Base-by-base conservation (phyloP, 2,329 filamentous ascomycete genomes). In the Thelonectria olida region DNA sequence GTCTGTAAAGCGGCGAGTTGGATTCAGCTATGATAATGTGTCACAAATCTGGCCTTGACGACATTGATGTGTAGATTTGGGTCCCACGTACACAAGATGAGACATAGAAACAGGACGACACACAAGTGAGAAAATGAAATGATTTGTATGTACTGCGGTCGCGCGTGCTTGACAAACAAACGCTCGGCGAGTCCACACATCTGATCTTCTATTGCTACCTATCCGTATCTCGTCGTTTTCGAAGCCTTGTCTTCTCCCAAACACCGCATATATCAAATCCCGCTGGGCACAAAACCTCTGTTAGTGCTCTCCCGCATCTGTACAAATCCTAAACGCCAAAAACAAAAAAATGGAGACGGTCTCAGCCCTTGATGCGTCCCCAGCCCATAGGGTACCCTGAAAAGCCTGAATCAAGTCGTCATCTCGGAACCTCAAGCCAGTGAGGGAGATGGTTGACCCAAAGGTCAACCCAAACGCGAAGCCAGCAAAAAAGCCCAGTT, bases 341-440 rank as follows among this genome's bases (percentile, higher is more conserved):
- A 38, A 55, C n/a, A n/a, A 49, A 62, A 49, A 48, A 28, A 39
- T 63, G 77, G 81, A 83, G 82, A 83, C 81, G 69, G 59, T 76
- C 78, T 85, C 84, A 86, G 84, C 84, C 80, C 84, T 86, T 86
- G 84, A 85, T 81, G 61, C 70, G 77, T 80, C 81, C 77, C 77
- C 75, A 67, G 53, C 64, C 70, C 67, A 48, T 74, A 65, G 74
- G 67, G 28, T 62, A 58, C 70, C 62, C 52, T 62, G 42, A 71
- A 72, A 73, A 72, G 67, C 69, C 72, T 62, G 61, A 49, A 62
- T 39, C 44, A 59, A 61, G 58, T 58, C 61, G 38, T 70, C 54
- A 58, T 62, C 34, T 36, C 28, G 39, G 39, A 58, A 49, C 45
- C 64, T 64, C 48, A 39, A 64, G 45, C 58, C 63, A 59, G 53